Evolutionary conservation across 768 basidiomycete genomes (phyloP).

Genomic region (Agrocybe pediades): DNA sequence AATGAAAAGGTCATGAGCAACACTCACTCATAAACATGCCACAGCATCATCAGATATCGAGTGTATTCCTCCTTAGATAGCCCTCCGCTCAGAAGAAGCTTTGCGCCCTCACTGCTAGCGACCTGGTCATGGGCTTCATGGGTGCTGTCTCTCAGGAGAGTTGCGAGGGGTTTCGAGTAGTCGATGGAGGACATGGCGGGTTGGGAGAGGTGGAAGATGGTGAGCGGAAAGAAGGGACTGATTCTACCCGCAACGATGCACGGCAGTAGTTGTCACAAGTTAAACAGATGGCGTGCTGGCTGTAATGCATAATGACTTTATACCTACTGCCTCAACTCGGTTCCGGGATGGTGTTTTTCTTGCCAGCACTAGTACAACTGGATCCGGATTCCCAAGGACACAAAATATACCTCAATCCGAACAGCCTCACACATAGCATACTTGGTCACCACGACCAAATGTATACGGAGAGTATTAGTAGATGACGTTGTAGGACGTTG

Average conservation of each 20-base stretch:
- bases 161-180: constrained; percentile 44
- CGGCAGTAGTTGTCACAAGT: constrained; percentile 4
- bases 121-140: constrained; percentile 58
- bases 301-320: background rate
- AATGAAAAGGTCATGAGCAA: constrained; percentile 2
- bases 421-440: background rate
- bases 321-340: background rate
- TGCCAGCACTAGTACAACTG: constrained; percentile 1
- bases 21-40: constrained; percentile 76
- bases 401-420: background rate
- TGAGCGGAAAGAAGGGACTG: constrained; percentile 9
- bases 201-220: constrained; percentile 10
- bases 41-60: constrained; percentile 74
- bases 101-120: constrained; percentile 58
- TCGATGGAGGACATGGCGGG: constrained; percentile 31
- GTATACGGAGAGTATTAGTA: too few relatives aligned
- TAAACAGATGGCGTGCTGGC: background rate
- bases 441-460: too few relatives aligned
- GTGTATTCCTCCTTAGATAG: constrained; percentile 67
- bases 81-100: constrained; percentile 56
- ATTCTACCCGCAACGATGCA: background rate
- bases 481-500: too few relatives aligned
- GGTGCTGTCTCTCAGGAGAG: constrained; percentile 48
- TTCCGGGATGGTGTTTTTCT: background rate
- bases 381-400: background rate